Conservation (phyloP, 2,329 filamentous ascomycete species). For the Ascocoryne sarcoides region DNA sequence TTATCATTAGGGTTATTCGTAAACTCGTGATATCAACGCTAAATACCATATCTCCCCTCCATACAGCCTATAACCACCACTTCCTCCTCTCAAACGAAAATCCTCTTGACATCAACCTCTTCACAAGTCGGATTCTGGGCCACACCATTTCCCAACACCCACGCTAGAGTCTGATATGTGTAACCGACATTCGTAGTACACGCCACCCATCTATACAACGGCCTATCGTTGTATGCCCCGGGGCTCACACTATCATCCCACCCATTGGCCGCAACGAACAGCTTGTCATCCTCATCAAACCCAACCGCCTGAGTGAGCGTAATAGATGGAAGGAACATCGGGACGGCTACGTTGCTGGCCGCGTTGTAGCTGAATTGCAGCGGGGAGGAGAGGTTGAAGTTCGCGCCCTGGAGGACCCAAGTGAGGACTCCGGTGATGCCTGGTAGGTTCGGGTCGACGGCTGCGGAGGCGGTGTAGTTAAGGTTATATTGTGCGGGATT, state of each 20-base stretch:
- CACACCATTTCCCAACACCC: slow-evolving; percentile 22
- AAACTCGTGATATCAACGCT: too few species aligned
- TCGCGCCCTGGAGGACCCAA: slow-evolving; percentile 16
- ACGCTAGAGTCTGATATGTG: slow-evolving; percentile 34
- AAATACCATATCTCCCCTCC: too few species aligned
- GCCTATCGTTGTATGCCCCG: slow-evolving; percentile 11
- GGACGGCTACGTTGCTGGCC: slow-evolving; percentile 34
- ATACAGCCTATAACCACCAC: too few species aligned
- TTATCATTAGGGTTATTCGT: too few species aligned
- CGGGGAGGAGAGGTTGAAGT: slow-evolving; percentile 28
- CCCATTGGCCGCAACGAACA: slow-evolving; percentile 33
- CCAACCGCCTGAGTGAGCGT: slow-evolving; percentile 24
- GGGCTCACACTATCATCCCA: slow-evolving; percentile 32
- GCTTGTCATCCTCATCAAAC: slow-evolving; percentile 31
- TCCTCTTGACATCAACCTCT: neutral
- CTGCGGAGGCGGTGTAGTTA: neutral
- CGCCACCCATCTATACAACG: slow-evolving; percentile 34
- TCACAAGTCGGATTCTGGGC: neutral
- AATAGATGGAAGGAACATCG: slow-evolving; percentile 30
- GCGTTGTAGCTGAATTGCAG: slow-evolving; percentile 31
- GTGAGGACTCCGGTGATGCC: slow-evolving; percentile 19
- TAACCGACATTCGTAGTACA: slow-evolving; percentile 37
- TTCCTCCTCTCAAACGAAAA: neutral
- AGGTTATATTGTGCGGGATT: neutral
- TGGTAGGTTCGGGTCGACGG: slow-evolving; percentile 3